Evolutionary conservation across 2,329 filamentous ascomycete species (phyloP), one percentile per base, ranked within the genome.

Genomic region (Talaromyces marneffei): DNA sequence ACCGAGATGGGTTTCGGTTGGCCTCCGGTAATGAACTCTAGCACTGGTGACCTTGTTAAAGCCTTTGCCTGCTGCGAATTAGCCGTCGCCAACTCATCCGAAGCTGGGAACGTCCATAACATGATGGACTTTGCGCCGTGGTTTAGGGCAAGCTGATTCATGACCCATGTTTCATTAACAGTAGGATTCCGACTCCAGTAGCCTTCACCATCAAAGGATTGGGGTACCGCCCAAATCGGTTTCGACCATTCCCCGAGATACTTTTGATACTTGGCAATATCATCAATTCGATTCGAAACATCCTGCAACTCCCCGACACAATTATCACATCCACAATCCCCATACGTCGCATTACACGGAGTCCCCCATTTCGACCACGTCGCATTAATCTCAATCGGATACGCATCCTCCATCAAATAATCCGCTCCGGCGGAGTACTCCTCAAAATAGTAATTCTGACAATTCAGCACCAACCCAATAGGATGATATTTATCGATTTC

Each of bases 81-180:
- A 4, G 60, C 60, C 9, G 29, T 29, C 4, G 60, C 60, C 16
- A 62, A 27, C 40, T 48, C 37, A 33, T 55, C 60, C 8, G 37
- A 8, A 5, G 60, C 59, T 12, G 60, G 60, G 5, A 59, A 62
- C 4, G 55, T 50, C 60, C 60, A 62, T 12, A 59, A 29, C 60
- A 62, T 62, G 6, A 62, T 62, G 1, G 60, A 62, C 14, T 62
- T 62, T 12, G 60, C 60, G n/a, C 55, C 55, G n/a, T 62, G 60
- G 6, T 62, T 62, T n/a, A 62, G 16, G 2, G 46, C 52, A 33
- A 62, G 39, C 10, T 62, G 60, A 16, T 62, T 62, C 60, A 62
- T 62, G 1, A 62, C 60, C 60, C 60, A 62, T 16, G 60, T 62
- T 23, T 62, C 60, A 27, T 50, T 31, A 1, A 54, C 48, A 8